These are phyloP conservation scores for Clarireedia homoeocarpa DNA, from an alignment of 2,329 filamentous ascomycete species.

Conservation along the genomic window DNA sequence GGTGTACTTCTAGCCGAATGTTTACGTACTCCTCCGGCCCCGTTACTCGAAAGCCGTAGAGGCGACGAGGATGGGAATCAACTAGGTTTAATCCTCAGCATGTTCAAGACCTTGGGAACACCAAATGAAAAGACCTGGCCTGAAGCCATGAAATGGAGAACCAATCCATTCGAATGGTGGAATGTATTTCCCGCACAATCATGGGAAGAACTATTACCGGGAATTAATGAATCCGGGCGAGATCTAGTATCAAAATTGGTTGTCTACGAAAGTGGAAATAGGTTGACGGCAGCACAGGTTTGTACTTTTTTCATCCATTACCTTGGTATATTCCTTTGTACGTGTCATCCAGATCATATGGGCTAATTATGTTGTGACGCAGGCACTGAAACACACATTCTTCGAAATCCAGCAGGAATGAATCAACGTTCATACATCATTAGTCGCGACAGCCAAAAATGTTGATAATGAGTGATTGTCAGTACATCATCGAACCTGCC, in stretches of 20 bases:
- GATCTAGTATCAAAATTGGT: conserved; percentile 63
- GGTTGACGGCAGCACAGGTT: conserved; percentile 61
- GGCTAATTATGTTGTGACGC: neutral
- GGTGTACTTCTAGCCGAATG: conserved; percentile 80
- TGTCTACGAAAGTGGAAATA: conserved; percentile 59
- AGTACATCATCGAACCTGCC: neutral
- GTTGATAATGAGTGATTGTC: neutral
- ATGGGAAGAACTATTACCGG: conserved; percentile 66
- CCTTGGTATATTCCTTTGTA: too few relatives aligned
- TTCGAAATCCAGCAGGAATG: neutral
- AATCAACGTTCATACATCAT: neutral
- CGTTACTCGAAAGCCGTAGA: conserved; percentile 73
- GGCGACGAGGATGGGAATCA: conserved; percentile 78
- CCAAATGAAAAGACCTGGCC: conserved; percentile 79
- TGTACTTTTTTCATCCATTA: neutral
- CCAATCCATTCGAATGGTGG: conserved; percentile 88
- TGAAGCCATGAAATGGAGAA: conserved; percentile 57
- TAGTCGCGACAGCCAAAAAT: neutral
- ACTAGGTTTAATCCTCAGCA: conserved; percentile 80
- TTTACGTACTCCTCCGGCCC: conserved; percentile 43
- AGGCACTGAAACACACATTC: conserved; percentile 8
- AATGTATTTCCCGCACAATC: conserved; percentile 57
- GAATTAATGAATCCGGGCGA: conserved; percentile 47
- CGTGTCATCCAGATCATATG: neutral
- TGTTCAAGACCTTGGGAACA: conserved; percentile 87